Evolutionary conservation across 352 stramenopile species (phyloP), one percentile per base, ranked within the genome.

Genomic region (Phytophthora palmivora): DNA sequence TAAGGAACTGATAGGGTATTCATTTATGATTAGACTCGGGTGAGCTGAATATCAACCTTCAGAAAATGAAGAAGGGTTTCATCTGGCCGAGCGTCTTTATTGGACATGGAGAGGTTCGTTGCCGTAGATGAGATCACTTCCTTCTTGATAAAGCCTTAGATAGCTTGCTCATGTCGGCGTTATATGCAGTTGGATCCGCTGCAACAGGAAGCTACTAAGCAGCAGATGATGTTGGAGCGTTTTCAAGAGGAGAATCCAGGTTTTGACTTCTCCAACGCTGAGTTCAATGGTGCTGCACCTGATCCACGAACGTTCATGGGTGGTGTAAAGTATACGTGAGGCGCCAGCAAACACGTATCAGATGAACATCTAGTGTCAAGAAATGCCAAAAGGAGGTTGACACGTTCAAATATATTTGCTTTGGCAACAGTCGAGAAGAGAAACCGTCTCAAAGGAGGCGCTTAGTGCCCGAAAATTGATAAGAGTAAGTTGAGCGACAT

Each of bases 161-260:
- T 38, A 9, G 4, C 4, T 56, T 37, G 2, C 48, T 56, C 22
- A 34, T 36, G 22, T 21, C 6, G 6, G 8, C 3, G 24, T 30
- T 49, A 6, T 11, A 15, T 71, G 39, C 36, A 94, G 83, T 55
- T 98, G 53, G 91, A 99, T 76, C 90, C 91, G 21, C 61, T 98
- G 22, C 89, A 91, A 32, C 87, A 97, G 39, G 85, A 98, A 72
- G 87, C 96, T 60, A 94, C 97, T 15, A 95, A 98, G 72, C 93
- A 98, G 66, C 88, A 98, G 70, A 84, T 99, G 63, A 98, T 99
- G 93, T 77, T 99, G 21, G 97, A 99, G 78, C 79, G 97, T 26
- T 99, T 99, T 77, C 95, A 99, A 72, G 94, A 98, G 68, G 97
- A 99, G 73, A 97, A 99, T 76, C 96, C 97, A n/a, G 96, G 97